Evolutionary conservation across 495 filamentous ascomycete genomes (phyloP).

Genomic region (Podospora conica): DNA sequence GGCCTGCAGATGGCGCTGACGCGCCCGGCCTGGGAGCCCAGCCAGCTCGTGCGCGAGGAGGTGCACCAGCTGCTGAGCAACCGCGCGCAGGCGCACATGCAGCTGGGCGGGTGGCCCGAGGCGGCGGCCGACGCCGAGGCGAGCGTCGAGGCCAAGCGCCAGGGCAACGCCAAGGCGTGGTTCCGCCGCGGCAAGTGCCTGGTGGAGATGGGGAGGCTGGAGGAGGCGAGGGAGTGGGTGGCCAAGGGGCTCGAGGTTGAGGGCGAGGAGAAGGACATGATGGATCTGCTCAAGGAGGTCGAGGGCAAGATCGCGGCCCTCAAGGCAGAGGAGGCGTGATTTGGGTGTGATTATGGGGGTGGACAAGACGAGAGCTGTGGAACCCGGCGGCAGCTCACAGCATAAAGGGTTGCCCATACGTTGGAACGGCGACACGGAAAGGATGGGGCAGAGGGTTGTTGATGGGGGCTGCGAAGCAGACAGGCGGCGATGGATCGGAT

Average conservation of each 20-base stretch:
- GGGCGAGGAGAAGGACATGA: slow-evolving; percentile 66
- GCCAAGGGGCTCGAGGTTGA: slow-evolving; percentile 74
- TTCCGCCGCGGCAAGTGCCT: slow-evolving; percentile 78
- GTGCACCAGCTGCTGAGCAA: slow-evolving; percentile 72
- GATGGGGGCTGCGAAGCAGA: not conserved
- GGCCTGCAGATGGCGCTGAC: slow-evolving; percentile 81
- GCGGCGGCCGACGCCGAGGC: slow-evolving; percentile 75
- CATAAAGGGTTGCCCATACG: not conserved
- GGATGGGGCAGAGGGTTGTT: not conserved
- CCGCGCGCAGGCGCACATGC: slow-evolving; percentile 86
- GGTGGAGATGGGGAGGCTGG: slow-evolving; percentile 81
- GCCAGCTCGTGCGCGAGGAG: slow-evolving; percentile 75
- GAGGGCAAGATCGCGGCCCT: slow-evolving; percentile 36
- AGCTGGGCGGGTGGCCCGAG: slow-evolving; percentile 69
- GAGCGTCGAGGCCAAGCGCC: slow-evolving; percentile 82
- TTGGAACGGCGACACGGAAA: too few relatives aligned
- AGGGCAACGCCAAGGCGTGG: slow-evolving; percentile 90
- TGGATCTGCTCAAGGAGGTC: slow-evolving; percentile 63
- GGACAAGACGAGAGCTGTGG: not conserved
- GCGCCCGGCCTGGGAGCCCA: slow-evolving; percentile 82
- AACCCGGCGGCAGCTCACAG: not conserved
- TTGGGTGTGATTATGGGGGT: not conserved
- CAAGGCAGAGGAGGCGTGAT: slow-evolving; percentile 16
- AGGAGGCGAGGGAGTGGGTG: slow-evolving; percentile 74
- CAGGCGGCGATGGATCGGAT: not conserved